Evolutionary conservation across 83 land plant species (phyloP).

Genomic region (Diphasiastrum complanatum): DNA sequence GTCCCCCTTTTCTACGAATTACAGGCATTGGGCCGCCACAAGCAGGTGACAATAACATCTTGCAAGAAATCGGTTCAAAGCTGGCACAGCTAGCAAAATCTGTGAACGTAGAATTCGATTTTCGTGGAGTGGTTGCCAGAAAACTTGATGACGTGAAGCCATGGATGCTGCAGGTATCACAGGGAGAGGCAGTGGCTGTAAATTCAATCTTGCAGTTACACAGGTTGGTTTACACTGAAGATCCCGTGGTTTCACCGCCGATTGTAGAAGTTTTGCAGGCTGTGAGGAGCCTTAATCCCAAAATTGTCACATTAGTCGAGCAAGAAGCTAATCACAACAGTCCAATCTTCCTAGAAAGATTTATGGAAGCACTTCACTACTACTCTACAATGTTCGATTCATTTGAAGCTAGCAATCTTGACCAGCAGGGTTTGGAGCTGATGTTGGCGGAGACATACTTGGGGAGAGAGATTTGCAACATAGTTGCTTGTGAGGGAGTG

Average conservation of each 20-base stretch:
- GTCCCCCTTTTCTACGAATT: slow-evolving; percentile 64
- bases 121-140: slow-evolving; percentile 37
- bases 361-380: slow-evolving; percentile 72
- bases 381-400: slow-evolving; percentile 86
- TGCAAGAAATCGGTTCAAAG: slow-evolving; percentile 52
- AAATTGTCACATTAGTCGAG: slow-evolving; percentile 63
- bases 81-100: slow-evolving; percentile 54
- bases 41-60: slow-evolving; percentile 39
- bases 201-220: slow-evolving; percentile 68
- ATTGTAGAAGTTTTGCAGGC: slow-evolving; percentile 41
- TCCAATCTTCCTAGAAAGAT: slow-evolving; percentile 51
- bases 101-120: slow-evolving; percentile 53
- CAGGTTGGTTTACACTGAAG: slow-evolving; percentile 20
- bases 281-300: slow-evolving; percentile 43
- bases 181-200: slow-evolving; percentile 44
- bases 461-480: slow-evolving; percentile 51
- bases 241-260: slow-evolving; percentile 27
- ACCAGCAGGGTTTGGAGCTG: slow-evolving; percentile 16
- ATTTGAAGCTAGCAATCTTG: slow-evolving; percentile 43
- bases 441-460: slow-evolving; percentile 42
- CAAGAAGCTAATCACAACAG: slow-evolving; percentile 79
- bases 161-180: slow-evolving; percentile 26
- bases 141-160: slow-evolving; percentile 46
- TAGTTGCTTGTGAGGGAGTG: slow-evolving; percentile 54
- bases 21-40: slow-evolving; percentile 70